Evolutionary conservation across 2,329 filamentous ascomycete species (phyloP).

Genomic region (Xylaria sp.): DNA sequence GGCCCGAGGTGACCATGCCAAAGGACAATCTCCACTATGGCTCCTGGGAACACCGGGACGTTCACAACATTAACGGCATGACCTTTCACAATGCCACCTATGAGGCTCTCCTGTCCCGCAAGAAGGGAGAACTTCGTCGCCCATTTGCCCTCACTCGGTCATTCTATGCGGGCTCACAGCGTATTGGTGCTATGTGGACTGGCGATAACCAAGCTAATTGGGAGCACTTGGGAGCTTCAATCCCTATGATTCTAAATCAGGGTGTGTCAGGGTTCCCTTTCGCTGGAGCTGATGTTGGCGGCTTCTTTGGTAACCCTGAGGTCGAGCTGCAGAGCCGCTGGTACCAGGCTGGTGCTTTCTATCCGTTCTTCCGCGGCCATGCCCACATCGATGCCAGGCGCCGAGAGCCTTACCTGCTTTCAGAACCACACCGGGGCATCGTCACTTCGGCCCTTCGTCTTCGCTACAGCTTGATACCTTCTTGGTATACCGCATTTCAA

Average conservation of each 20-base stretch:
- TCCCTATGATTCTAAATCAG: constrained; percentile 94
- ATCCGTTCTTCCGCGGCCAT: constrained; percentile 97
- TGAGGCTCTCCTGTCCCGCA: constrained; percentile 83
- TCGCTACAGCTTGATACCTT: constrained; percentile 87
- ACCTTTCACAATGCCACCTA: constrained; percentile 96
- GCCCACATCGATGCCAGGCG: constrained; percentile 96
- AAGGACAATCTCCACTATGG: constrained; percentile 95
- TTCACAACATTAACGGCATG: constrained; percentile 96
- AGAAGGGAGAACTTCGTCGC: constrained; percentile 84
- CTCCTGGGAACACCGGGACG: constrained; percentile 94
- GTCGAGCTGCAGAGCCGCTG: constrained; percentile 92
- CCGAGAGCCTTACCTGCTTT: constrained; percentile 89
- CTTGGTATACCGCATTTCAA: constrained; percentile 98
- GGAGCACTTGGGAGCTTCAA: constrained; percentile 87
- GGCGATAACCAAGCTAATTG: constrained; percentile 96
- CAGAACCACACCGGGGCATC: constrained; percentile 86
- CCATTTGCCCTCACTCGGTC: constrained; percentile 94
- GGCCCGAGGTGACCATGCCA: constrained; percentile 97
- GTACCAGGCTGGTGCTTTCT: constrained; percentile 97
- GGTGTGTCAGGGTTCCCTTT: constrained; percentile 95
- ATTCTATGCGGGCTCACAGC: constrained; percentile 91
- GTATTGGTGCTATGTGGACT: constrained; percentile 96
- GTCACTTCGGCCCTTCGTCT: constrained; percentile 89
- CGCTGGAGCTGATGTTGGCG: constrained; percentile 93
- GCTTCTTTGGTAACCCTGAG: constrained; percentile 97